Conservation (phyloP, 768 basidiomycete genomes). For the Leucocoprinus sp. region DNA sequence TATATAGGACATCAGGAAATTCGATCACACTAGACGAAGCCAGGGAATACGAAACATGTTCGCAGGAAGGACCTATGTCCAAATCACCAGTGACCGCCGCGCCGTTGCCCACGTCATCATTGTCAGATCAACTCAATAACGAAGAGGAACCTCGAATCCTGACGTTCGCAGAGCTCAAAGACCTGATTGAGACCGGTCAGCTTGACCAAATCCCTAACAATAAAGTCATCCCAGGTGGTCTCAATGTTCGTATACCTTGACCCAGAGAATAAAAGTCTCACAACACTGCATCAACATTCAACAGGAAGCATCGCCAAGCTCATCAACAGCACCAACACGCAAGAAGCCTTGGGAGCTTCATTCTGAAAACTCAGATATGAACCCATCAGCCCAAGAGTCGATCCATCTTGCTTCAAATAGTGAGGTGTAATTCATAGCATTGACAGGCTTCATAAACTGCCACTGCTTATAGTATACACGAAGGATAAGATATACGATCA, state of each 20-base stretch:
- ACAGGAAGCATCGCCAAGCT: constrained; percentile 49
- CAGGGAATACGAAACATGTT: constrained; percentile 25
- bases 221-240: constrained; percentile 53
- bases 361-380: background rate
- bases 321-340: constrained; percentile 39
- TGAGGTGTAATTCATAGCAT: background rate
- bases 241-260: constrained; percentile 44
- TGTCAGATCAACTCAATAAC: background rate
- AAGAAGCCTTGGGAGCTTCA: constrained; percentile 65
- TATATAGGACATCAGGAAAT: constrained; percentile 30
- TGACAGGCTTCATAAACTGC: background rate
- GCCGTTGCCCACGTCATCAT: background rate
- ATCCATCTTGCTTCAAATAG: no score
- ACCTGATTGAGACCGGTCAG: constrained; percentile 62
- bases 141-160: constrained; percentile 35
- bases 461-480: background rate
- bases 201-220: constrained; percentile 75
- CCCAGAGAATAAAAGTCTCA: background rate
- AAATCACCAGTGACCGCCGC: background rate
- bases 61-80: background rate
- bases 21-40: constrained; percentile 35
- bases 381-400: no score
- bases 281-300: background rate
- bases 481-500: background rate
- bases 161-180: constrained; percentile 61